Conservation (phyloP, 495 filamentous ascomycete species). For the Xylaria sp. region DNA sequence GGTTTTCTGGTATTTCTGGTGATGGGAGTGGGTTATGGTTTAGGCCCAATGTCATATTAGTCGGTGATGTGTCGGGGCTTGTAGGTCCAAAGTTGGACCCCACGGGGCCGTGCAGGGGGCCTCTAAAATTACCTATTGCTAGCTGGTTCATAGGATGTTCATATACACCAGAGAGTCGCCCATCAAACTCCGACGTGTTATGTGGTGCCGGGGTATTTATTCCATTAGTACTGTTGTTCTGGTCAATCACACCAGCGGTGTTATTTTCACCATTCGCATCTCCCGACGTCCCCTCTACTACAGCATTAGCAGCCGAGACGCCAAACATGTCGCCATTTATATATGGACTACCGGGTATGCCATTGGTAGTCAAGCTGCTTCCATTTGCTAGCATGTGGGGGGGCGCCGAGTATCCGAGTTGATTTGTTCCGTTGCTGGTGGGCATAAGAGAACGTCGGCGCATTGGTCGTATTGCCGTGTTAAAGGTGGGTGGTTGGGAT, state of each 20-base stretch:
- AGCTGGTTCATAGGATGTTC: not conserved
- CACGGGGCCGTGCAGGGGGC: not conserved
- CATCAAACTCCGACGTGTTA: slow-evolving; percentile 15
- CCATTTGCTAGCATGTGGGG: slow-evolving; percentile 27
- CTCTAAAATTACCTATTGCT: not conserved
- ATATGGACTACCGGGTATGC: slow-evolving; percentile 22
- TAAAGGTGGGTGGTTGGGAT: not conserved
- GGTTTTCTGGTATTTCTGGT: not conserved
- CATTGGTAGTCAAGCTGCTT: slow-evolving; percentile 11
- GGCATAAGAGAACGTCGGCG: not conserved
- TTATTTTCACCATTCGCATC: slow-evolving; percentile 14
- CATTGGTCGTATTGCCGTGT: not conserved
- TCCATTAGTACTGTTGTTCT: slow-evolving; percentile 19
- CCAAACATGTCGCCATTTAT: slow-evolving; percentile 28
- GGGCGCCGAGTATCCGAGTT: not conserved
- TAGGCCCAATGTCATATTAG: not conserved
- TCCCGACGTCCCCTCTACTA: not conserved
- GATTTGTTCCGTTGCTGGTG: not conserved
- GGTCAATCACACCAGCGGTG: not conserved
- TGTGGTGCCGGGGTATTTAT: not conserved
- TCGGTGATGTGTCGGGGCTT: not conserved
- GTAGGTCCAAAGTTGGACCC: not conserved
- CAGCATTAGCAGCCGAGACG: slow-evolving; percentile 9
- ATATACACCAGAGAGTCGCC: slow-evolving; percentile 12
- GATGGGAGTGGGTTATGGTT: not conserved